A percentile compares a stretch with the other conserved stretches of the same genome.
phyloP scores from a whole-genome alignment of 805 yeast genomes.

The Candida nemodendra region DNA sequence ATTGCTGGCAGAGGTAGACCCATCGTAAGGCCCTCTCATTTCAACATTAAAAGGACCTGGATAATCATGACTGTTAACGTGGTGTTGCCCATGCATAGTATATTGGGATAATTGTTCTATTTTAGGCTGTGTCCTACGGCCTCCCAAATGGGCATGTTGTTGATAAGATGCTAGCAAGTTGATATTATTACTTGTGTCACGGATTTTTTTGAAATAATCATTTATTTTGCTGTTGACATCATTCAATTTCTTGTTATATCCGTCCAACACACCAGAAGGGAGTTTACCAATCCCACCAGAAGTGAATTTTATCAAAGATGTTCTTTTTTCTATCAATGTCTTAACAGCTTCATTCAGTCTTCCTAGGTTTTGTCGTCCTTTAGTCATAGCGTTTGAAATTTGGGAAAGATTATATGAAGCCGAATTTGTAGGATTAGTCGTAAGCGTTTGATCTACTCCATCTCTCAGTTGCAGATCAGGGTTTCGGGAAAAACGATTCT shows the following conservation, averaged over 20 bases:
- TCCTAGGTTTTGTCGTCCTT: not conserved
- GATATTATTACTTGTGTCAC: not conserved
- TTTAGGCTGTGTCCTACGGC: too few species aligned
- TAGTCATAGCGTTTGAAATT: not conserved
- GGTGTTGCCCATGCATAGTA: too few species aligned
- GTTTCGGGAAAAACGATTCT: too few species aligned
- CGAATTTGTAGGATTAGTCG: not conserved
- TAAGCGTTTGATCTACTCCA: not conserved
- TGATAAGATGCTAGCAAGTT: not conserved
- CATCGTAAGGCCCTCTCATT: too few species aligned
- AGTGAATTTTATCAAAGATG: not conserved
- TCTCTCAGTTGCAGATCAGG: not conserved
- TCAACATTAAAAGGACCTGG: too few species aligned
- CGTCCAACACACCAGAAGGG: not conserved
- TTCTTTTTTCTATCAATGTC: not conserved
- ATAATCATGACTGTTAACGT: too few species aligned
- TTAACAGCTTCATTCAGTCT: not conserved
- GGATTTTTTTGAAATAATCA: too few species aligned
- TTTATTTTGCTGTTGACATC: not conserved
- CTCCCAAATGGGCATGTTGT: too few species aligned
- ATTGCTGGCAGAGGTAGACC: not conserved
- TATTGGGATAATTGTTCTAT: too few species aligned
- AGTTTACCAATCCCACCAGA: not conserved
- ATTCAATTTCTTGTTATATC: not conserved
- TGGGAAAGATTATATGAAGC: not conserved